Evolutionary conservation across 208 protist species (phyloP).

Genomic region (Leishmania braziliensis): DNA sequence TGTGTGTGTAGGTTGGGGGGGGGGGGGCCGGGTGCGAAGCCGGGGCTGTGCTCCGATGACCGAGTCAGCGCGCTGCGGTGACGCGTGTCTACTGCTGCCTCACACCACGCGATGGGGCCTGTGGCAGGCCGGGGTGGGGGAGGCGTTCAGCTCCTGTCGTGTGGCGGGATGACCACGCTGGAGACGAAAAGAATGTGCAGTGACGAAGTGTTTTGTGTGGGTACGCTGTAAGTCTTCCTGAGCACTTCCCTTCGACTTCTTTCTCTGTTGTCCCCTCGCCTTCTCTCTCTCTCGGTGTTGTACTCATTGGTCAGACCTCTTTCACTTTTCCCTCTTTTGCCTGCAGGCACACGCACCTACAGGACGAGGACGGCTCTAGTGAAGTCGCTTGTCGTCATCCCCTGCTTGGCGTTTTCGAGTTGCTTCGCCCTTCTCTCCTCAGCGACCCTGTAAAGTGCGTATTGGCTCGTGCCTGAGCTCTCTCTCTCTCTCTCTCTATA

Average conservation of each 20-base stretch:
- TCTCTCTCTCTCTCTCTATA: background rate
- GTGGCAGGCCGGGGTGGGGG: background rate
- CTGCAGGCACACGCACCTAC: background rate
- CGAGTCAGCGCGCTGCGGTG: background rate
- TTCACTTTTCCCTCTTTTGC: background rate
- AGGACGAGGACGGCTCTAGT: background rate
- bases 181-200: no score
- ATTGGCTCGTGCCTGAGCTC: background rate
- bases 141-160: no score
- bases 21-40: no score
- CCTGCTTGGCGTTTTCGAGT: background rate
- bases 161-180: no score
- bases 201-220: background rate
- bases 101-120: no score
- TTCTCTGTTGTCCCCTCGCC: background rate
- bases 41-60: background rate
- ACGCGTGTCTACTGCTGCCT: background rate
- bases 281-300: background rate
- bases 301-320: background rate
- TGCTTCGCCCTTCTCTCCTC: background rate
- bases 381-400: background rate
- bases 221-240: background rate
- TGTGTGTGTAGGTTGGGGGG: background rate
- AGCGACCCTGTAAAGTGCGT: background rate
- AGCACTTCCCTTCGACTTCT: slow-evolving; percentile 2